A percentile compares a stretch with the other conserved stretches of the same genome.
These are phyloP conservation scores for Ogataea minuta DNA, from an alignment of 805 yeast species.

Conservation along the genomic window DNA sequence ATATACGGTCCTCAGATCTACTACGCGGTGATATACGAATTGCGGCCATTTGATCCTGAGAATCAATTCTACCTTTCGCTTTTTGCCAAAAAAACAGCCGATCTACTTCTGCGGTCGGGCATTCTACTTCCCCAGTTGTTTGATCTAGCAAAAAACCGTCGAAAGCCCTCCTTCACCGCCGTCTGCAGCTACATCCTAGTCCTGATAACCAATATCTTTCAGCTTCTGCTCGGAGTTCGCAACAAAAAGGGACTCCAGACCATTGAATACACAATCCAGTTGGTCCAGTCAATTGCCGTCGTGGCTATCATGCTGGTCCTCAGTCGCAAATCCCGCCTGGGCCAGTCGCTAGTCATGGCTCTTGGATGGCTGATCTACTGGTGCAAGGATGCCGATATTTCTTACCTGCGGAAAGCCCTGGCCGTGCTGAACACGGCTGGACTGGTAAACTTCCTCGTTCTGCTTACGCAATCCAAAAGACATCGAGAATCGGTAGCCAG, in stretches of 20 bases:
- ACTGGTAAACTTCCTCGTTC: slow-evolving; percentile 7
- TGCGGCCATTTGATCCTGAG: slow-evolving; percentile 24
- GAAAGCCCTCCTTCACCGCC: background rate
- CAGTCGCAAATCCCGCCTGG: slow-evolving; percentile 1
- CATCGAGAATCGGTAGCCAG: slow-evolving; percentile 5
- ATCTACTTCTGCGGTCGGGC: slow-evolving; percentile 3
- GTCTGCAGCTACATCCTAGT: slow-evolving; percentile 7
- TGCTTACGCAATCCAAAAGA: slow-evolving; percentile 2
- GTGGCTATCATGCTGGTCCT: slow-evolving; percentile 3
- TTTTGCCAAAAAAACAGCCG: slow-evolving; percentile 4
- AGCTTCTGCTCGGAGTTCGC: slow-evolving; percentile 1
- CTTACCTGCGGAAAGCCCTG: background rate
- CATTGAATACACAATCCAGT: slow-evolving; percentile 2
- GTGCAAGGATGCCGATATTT: slow-evolving; percentile 6
- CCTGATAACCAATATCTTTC: slow-evolving; percentile 3
- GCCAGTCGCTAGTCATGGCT: slow-evolving; percentile 6
- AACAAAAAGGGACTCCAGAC: slow-evolving; percentile 1
- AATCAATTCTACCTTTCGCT: slow-evolving; percentile 10
- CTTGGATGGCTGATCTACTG: slow-evolving; percentile 10
- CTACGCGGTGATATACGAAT: slow-evolving; percentile 26
- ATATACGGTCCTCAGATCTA: slow-evolving; percentile 29
- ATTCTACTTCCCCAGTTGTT: slow-evolving; percentile 10
- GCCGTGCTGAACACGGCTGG: slow-evolving; percentile 7
- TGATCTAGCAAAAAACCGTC: slow-evolving; percentile 1
- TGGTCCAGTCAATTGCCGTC: background rate